These are phyloP conservation scores for Trametes sanguinea DNA, from an alignment of 768 basidiomycete species.

Conservation along the genomic window DNA sequence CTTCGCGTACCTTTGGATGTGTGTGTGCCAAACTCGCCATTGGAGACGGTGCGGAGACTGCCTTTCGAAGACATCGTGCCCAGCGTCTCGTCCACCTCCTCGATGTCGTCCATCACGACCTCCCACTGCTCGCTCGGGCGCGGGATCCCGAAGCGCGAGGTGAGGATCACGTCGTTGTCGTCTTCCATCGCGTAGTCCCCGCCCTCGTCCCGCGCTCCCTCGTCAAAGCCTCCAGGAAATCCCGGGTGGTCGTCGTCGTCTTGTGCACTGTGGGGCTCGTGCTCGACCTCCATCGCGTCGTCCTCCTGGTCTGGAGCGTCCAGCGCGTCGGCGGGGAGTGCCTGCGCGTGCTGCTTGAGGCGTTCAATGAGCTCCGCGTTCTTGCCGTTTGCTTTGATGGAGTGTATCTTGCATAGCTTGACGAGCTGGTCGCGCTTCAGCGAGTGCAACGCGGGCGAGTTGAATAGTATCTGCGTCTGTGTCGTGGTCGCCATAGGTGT, in stretches of 20 bases:
- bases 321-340: constrained; percentile 56
- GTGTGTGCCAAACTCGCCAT: constrained; percentile 75
- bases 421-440: constrained; percentile 84
- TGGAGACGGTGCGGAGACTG: constrained; percentile 36
- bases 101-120: constrained; percentile 81
- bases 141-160: constrained; percentile 33
- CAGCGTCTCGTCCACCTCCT: constrained; percentile 62
- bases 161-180: constrained; percentile 8
- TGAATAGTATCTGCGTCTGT: constrained; percentile 78
- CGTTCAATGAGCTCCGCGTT: constrained; percentile 71
- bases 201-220: constrained; percentile 10
- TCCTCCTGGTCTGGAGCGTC: constrained; percentile 7
- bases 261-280: neutral
- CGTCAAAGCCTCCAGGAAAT: neutral
- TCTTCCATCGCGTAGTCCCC: constrained; percentile 17
- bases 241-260: constrained; percentile 3
- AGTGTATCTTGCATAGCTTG: constrained; percentile 82
- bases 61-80: constrained; percentile 50
- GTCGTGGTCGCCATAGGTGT: constrained; percentile 65
- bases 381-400: constrained; percentile 80
- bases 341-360: constrained; percentile 65
- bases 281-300: constrained; percentile 33
- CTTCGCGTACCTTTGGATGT: constrained; percentile 59
- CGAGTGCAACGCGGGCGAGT: constrained; percentile 81
- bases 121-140: constrained; percentile 85